A percentile compares a stretch with the other conserved stretches of the same genome.
phyloP scores from a whole-genome alignment of 257 asterid genomes.

The Primulina huaijiensis region DNA sequence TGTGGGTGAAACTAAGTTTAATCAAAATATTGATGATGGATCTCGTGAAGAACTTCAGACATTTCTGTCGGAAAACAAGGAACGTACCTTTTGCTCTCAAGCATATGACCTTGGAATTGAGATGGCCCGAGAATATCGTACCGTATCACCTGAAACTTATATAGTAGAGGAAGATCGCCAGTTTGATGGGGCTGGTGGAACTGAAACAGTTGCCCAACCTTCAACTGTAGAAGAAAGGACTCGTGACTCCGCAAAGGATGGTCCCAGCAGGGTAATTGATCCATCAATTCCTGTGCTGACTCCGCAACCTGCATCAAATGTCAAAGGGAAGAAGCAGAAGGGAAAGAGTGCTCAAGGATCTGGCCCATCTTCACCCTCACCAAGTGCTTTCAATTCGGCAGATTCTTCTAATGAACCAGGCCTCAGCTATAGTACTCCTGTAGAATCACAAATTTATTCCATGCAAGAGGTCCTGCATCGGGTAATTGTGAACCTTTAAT shows the following conservation, averaged over 20 bases:
- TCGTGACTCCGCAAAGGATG: slow-evolving; percentile 45
- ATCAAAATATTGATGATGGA: slow-evolving; percentile 52
- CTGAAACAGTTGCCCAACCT: slow-evolving; percentile 41
- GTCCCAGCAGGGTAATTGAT: slow-evolving; percentile 40
- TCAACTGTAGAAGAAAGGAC: slow-evolving; percentile 46
- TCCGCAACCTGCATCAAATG: slow-evolving; percentile 44
- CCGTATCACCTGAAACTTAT: slow-evolving; percentile 60
- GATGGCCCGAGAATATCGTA: slow-evolving; percentile 71
- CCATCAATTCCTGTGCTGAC: slow-evolving; percentile 34
- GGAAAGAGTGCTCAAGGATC: slow-evolving; percentile 70
- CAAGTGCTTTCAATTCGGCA: slow-evolving; percentile 46
- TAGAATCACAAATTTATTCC: slow-evolving; percentile 57
- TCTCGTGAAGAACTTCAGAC: slow-evolving; percentile 51
- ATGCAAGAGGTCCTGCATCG: slow-evolving; percentile 83
- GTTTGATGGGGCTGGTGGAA: slow-evolving; percentile 46
- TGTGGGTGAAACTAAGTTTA: slow-evolving; percentile 61
- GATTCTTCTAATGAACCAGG: slow-evolving; percentile 63
- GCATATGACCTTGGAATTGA: slow-evolving; percentile 80
- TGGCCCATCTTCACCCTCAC: slow-evolving; percentile 47
- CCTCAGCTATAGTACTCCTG: slow-evolving; percentile 40
- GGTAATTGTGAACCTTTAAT: slow-evolving; percentile 42
- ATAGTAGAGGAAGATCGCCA: slow-evolving; percentile 58
- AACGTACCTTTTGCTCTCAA: slow-evolving; percentile 76
- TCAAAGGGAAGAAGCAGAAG: slow-evolving; percentile 73
- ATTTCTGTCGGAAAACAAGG: slow-evolving; percentile 62